Conservation (phyloP, 805 yeast species). For the Nakazawaea pomicola region DNA sequence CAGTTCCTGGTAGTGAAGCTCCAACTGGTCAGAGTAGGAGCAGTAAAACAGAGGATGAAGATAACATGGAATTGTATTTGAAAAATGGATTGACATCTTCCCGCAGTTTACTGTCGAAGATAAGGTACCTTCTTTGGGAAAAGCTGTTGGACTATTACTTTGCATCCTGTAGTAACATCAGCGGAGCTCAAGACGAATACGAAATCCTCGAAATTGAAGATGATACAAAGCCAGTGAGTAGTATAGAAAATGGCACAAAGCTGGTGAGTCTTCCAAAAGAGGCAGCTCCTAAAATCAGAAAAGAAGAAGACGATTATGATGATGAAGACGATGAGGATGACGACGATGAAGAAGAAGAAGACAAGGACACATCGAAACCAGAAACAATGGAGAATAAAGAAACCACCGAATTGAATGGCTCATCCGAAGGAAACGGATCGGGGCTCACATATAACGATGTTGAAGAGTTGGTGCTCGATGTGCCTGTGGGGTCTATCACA, state of each 20-base stretch:
- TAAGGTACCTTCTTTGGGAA: conserved; percentile 69
- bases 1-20: conserved; percentile 21
- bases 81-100: conserved; percentile 43
- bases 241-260: background rate
- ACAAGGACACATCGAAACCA: conserved; percentile 12
- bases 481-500: conserved; percentile 21
- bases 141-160: conserved; percentile 49
- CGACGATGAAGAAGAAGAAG: conserved; percentile 15
- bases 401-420: no score
- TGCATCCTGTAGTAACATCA: conserved; percentile 11
- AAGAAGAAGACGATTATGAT: conserved; percentile 27
- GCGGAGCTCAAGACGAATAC: conserved; percentile 13
- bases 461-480: conserved; percentile 27
- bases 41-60: conserved; percentile 19
- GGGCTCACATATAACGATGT: conserved; percentile 22
- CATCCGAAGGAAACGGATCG: conserved; percentile 13
- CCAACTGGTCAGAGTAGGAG: conserved; percentile 1
- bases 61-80: conserved; percentile 35
- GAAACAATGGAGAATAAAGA: conserved; percentile 13
- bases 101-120: conserved; percentile 55
- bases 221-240: conserved; percentile 22
- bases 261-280: no score
- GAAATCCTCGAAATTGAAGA: conserved; percentile 14
- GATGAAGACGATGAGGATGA: conserved; percentile 28
- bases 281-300: conserved; percentile 19